Evolutionary conservation across 305 asterid species (phyloP).

Genomic region (Solanum hybrid): DNA sequence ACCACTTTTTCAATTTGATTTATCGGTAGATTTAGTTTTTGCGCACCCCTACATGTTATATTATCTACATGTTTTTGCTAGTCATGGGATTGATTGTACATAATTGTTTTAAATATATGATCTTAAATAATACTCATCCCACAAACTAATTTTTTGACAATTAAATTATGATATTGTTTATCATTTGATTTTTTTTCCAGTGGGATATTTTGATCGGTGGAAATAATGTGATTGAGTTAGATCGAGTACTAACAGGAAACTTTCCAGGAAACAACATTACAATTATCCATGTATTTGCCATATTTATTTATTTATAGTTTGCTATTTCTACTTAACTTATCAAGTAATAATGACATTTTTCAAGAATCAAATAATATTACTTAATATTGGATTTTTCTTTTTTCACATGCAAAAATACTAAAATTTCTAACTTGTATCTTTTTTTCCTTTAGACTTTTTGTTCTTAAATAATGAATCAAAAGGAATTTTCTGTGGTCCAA

Average conservation of each 20-base stretch:
- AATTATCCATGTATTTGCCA: constrained; percentile 27
- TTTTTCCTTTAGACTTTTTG: not conserved
- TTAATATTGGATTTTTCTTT: not conserved
- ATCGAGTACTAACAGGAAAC: constrained; percentile 39
- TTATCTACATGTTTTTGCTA: not conserved
- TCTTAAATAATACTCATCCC: not conserved
- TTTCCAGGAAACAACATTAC: constrained; percentile 43
- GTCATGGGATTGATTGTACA: not conserved
- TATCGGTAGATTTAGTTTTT: too few relatives aligned
- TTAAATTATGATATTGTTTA: not conserved
- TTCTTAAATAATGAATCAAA: not conserved
- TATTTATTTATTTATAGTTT: not conserved
- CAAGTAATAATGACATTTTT: not conserved
- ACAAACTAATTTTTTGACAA: not conserved
- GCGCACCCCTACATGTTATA: not conserved
- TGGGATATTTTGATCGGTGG: constrained; percentile 51
- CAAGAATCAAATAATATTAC: not conserved
- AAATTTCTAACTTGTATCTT: not conserved
- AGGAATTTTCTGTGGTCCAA: not conserved
- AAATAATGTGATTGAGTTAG: constrained; percentile 26
- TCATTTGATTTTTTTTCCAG: constrained; percentile 16
- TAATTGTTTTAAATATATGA: not conserved
- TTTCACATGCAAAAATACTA: not conserved
- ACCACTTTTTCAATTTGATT: not conserved
- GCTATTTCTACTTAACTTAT: not conserved